Percentiles rank a stretch among this genome's conserved stretches.
These are phyloP conservation scores for Straminergon stramineum DNA, from an alignment of 225 moss, liverwort and hornwort species.

Conservation along the genomic window DNA sequence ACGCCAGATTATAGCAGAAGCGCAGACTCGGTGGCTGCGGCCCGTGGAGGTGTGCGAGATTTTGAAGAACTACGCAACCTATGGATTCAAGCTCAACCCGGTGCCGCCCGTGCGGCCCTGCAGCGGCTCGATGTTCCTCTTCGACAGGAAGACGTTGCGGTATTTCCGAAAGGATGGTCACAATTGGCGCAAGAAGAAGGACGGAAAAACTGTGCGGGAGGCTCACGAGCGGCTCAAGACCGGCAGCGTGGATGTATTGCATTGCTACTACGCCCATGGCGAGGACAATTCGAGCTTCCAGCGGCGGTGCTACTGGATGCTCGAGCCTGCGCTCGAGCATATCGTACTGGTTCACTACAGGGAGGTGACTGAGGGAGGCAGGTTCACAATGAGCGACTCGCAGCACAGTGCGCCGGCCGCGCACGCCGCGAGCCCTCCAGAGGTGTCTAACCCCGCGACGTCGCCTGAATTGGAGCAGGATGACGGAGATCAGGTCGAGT, in stretches of 20 bases:
- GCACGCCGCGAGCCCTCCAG: constrained; percentile 34
- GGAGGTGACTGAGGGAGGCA: constrained; percentile 78
- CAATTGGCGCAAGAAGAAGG: constrained; percentile 99
- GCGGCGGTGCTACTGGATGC: constrained; percentile 96
- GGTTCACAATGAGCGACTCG: constrained; percentile 40
- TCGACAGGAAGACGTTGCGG: constrained; percentile 79
- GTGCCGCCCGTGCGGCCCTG: constrained; percentile 63
- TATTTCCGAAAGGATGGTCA: constrained; percentile 97
- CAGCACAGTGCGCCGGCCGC: constrained; percentile 16
- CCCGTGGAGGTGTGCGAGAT: constrained; percentile 92
- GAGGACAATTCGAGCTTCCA: constrained; percentile 70
- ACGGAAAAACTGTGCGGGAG: constrained; percentile 91
- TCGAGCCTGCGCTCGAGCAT: constrained; percentile 76
- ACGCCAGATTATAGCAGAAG: constrained; percentile 77
- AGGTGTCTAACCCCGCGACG: constrained; percentile 24
- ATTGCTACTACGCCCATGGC: constrained; percentile 54
- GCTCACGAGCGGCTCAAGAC: constrained; percentile 95
- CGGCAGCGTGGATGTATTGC: constrained; percentile 78
- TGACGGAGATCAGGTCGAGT: constrained; percentile 29
- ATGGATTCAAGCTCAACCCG: constrained; percentile 88
- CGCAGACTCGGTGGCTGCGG: constrained; percentile 80
- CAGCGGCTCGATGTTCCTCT: constrained; percentile 89
- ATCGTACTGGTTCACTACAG: constrained; percentile 96
- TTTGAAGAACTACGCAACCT: constrained; percentile 53
- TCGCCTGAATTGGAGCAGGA: constrained; percentile 33